Conservation (phyloP, 2,329 filamentous ascomycete genomes). For the Pseudogymnoascus sp. region DNA sequence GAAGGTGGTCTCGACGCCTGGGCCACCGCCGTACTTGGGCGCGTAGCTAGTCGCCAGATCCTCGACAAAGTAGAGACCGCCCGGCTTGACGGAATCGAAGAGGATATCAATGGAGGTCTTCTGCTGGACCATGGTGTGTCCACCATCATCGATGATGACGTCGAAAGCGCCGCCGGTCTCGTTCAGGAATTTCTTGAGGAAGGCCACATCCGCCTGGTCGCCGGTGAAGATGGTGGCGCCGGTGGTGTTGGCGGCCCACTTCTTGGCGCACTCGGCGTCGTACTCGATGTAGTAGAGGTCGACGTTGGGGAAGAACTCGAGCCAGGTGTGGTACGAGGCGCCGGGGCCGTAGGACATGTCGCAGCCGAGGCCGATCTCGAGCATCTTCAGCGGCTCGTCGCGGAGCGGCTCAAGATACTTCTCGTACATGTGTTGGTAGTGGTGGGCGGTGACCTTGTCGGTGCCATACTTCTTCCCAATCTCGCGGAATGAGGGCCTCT, state of each 20-base stretch:
- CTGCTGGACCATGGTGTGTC: conserved; percentile 34
- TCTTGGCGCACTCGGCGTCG: conserved; percentile 31
- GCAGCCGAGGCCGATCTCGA: conserved; percentile 37
- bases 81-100: conserved; percentile 32
- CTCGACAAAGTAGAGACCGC: conserved; percentile 32
- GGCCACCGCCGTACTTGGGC: conserved; percentile 23
- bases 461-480: conserved; percentile 33
- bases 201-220: conserved; percentile 32
- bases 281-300: conserved; percentile 38
- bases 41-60: conserved; percentile 29
- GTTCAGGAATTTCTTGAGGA: conserved; percentile 31
- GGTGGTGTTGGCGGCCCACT: conserved; percentile 30
- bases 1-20: conserved; percentile 10
- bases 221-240: conserved; percentile 34
- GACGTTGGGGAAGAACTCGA: conserved; percentile 33
- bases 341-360: conserved; percentile 33
- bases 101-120: conserved; percentile 30
- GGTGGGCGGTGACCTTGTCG: conserved; percentile 34
- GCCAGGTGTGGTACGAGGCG: conserved; percentile 35
- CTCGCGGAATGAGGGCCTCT: conserved; percentile 25
- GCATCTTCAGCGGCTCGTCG: conserved; percentile 31
- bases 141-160: conserved; percentile 36
- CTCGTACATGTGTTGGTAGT: conserved; percentile 36
- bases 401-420: conserved; percentile 31
- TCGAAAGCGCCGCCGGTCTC: conserved; percentile 32